Evolutionary conservation across 305 asterid species (phyloP).

Genomic region (Solanum hybrid): DNA sequence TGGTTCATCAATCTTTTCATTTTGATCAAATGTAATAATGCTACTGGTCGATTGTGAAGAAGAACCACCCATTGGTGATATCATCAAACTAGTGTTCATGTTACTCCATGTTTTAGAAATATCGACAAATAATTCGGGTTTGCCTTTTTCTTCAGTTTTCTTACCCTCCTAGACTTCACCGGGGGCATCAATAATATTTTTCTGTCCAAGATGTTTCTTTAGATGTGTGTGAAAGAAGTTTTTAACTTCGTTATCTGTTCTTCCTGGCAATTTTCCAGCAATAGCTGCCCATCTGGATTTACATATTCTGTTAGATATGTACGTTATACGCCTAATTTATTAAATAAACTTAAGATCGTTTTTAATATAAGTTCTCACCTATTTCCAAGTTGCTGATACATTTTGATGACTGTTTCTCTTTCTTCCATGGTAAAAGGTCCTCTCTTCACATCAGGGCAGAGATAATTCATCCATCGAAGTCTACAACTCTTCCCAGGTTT

Average conservation of each 20-base stretch:
- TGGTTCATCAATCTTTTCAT: too few species aligned
- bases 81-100: neutral
- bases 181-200: neutral
- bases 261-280: neutral
- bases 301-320: neutral
- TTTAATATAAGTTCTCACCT: neutral
- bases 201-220: neutral
- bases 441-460: constrained; percentile 57
- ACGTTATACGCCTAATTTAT: neutral
- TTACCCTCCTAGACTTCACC: neutral
- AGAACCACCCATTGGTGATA: neutral
- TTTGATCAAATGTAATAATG: too few species aligned
- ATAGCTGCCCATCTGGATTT: neutral
- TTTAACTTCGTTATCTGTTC: constrained; percentile 1
- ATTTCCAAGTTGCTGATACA: neutral
- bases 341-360: neutral
- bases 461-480: constrained; percentile 71
- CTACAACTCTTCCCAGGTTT: constrained; percentile 78
- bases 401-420: neutral
- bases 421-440: constrained; percentile 49
- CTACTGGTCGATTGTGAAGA: neutral
- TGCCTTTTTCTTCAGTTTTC: neutral
- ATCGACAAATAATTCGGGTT: neutral
- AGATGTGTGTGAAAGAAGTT: constrained; percentile 6
- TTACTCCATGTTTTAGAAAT: neutral